A percentile compares a stretch with the other conserved stretches of the same genome.
Evolutionary conservation across 805 yeast genomes (phyloP).

Genomic region (Lachancea meyersii): DNA sequence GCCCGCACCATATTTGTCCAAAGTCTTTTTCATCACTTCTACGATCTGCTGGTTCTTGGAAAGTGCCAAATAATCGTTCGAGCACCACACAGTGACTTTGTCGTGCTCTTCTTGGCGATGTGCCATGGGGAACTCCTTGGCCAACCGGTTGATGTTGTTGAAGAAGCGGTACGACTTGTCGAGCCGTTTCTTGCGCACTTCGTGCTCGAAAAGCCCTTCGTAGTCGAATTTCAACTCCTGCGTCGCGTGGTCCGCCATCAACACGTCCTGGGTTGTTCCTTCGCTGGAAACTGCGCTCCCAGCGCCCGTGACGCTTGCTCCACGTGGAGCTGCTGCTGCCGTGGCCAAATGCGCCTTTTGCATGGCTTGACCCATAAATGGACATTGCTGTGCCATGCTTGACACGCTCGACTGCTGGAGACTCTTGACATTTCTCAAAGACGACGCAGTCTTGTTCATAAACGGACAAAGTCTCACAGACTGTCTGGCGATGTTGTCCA

Average conservation of each 20-base stretch:
- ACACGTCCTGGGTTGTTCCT: slow-evolving; percentile 21
- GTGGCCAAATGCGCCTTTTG: slow-evolving; percentile 33
- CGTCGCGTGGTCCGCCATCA: slow-evolving; percentile 35
- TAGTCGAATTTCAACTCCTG: slow-evolving; percentile 61
- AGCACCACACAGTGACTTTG: slow-evolving; percentile 97
- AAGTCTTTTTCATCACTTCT: slow-evolving; percentile 66
- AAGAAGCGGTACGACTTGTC: slow-evolving; percentile 94
- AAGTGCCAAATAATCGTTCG: slow-evolving; percentile 96
- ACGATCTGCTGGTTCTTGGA: slow-evolving; percentile 73
- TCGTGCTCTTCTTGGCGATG: slow-evolving; percentile 70
- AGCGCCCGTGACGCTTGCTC: slow-evolving; percentile 25
- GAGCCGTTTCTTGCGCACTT: slow-evolving; percentile 63
- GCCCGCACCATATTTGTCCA: slow-evolving; percentile 92
- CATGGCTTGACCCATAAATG: slow-evolving; percentile 85
- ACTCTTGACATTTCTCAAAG: slow-evolving; percentile 17
- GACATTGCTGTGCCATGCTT: slow-evolving; percentile 67
- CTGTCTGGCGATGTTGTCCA: slow-evolving; percentile 76
- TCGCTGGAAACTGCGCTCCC: slow-evolving; percentile 25
- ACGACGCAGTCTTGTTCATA: slow-evolving; percentile 39
- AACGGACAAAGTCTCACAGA: slow-evolving; percentile 82
- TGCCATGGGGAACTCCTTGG: slow-evolving; percentile 88
- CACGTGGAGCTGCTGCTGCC: slow-evolving; percentile 29
- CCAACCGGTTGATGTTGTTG: slow-evolving; percentile 94
- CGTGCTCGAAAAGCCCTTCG: slow-evolving; percentile 58
- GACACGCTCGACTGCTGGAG: slow-evolving; percentile 37